phyloP scores from a whole-genome alignment of 179 eudicot genomes.

The Silene noctiflora region DNA sequence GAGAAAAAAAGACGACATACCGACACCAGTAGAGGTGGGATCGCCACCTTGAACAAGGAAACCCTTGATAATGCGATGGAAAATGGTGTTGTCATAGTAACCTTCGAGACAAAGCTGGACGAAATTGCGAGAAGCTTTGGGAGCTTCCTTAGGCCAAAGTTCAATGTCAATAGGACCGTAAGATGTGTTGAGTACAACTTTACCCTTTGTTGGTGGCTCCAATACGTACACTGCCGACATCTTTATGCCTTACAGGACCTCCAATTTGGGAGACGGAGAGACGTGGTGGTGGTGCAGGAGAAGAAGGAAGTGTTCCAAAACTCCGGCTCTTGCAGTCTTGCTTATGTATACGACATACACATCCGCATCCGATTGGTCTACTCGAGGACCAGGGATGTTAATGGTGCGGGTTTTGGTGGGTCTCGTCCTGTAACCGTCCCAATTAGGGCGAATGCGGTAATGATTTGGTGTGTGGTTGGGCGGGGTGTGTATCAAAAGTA shows the following conservation, averaged over 20 bases:
- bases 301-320: too few species aligned
- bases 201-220: slow-evolving; percentile 95
- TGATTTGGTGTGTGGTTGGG: too few species aligned
- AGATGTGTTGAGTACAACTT: slow-evolving; percentile 67
- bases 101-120: slow-evolving; percentile 88
- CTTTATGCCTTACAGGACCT: not conserved
- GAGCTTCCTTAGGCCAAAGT: slow-evolving; percentile 98
- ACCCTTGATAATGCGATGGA: slow-evolving; percentile 86
- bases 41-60: slow-evolving; percentile 90
- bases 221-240: slow-evolving; percentile 86
- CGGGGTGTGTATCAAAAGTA: too few species aligned
- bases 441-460: too few species aligned
- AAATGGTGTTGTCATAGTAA: slow-evolving; percentile 72
- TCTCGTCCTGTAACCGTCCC: too few species aligned
- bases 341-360: too few species aligned
- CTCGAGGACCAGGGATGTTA: too few species aligned
- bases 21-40: slow-evolving; percentile 76
- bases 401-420: too few species aligned
- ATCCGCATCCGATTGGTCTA: too few species aligned
- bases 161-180: slow-evolving; percentile 86
- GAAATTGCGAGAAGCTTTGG: slow-evolving; percentile 81
- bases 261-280: too few species aligned
- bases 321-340: too few species aligned
- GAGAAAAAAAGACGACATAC: slow-evolving; percentile 25
- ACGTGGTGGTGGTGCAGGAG: too few species aligned